These are phyloP conservation scores for Physocladia obscura DNA, from an alignment of 192 early-diverging fungal genomes.

Conservation along the genomic window DNA sequence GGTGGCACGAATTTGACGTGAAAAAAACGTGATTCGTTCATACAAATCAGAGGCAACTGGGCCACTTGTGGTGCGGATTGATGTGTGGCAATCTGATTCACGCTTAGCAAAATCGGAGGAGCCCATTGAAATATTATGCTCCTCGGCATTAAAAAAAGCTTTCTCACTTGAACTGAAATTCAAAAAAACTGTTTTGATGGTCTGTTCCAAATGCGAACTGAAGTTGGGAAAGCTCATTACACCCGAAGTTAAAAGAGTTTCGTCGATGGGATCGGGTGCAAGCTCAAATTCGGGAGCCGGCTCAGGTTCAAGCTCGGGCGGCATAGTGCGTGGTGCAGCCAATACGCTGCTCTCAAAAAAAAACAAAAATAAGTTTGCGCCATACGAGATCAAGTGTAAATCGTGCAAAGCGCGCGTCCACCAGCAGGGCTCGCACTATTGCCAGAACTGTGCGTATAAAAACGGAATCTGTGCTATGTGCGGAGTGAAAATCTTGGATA, in stretches of 20 bases:
- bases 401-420: constrained; percentile 35
- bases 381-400: constrained; percentile 38
- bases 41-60: too few relatives aligned
- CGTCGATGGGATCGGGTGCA: neutral
- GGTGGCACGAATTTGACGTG: too few relatives aligned
- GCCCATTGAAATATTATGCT: too few relatives aligned
- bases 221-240: constrained; percentile 42
- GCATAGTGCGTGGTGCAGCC: neutral
- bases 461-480: constrained; percentile 48
- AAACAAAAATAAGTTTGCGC: constrained; percentile 37
- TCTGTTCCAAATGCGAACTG: constrained; percentile 50
- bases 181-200: constrained; percentile 35
- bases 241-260: constrained; percentile 30
- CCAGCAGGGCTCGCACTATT: constrained; percentile 35
- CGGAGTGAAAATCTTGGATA: constrained; percentile 42
- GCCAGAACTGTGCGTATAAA: constrained; percentile 44
- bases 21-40: too few relatives aligned
- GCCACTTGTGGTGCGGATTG: too few relatives aligned
- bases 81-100: too few relatives aligned
- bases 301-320: neutral
- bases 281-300: neutral
- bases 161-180: too few relatives aligned
- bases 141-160: too few relatives aligned
- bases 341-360: constrained; percentile 46
- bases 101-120: too few relatives aligned